Base-by-base conservation (phyloP, 179 eudicot species). In the Spinacia oleracea region DNA sequence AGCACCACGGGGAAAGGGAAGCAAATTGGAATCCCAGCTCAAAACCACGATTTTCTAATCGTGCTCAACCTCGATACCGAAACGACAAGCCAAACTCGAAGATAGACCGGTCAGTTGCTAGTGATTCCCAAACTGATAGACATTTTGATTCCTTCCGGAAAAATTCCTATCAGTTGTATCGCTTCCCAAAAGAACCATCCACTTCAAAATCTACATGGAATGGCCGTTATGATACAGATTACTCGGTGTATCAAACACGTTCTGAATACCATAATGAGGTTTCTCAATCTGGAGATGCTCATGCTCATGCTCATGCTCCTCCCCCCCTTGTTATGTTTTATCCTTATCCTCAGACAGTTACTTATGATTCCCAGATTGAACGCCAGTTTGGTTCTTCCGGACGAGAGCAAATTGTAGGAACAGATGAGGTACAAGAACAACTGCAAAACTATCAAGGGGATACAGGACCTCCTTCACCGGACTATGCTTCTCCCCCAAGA, bases 1-100 rank as follows among this genome's bases (percentile, higher is more conserved):
- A 88, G 69, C 82, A 78, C 40, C 78, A 85, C 53, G 79, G 74
- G 72, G 87, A 86, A 50, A 86, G 86, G 80, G 92, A 88, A 78
- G 73, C 80, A 31, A 83, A 82, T 79, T 81, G 87, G 85, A 81
- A 86, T 72, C 25, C 53, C 73, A 78, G 81, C 78, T 81, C 87
- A 38, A 83, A 80, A 78, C 82, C 83, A 71, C 81, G 89, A 68
- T 76, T 67, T 78, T 23, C 60, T 78, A 80, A 80, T 27, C 89
- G 88, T 60, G 73, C 75, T 55, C 86, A 85, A 42, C 77, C 83
- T 66, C 86, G 87, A 72, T 58, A 75, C 78, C 84, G 85, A 67
- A 34, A 70, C 82, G 89, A 86, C 73, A 89, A 80, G 83, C 77
- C 81, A 63, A 81, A 77, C 55, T 8, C 83, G 32, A 89, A 85